These are phyloP conservation scores for Aspergillus chevalieri DNA, from an alignment of 2,329 filamentous ascomycete species.

Conservation along the genomic window DNA sequence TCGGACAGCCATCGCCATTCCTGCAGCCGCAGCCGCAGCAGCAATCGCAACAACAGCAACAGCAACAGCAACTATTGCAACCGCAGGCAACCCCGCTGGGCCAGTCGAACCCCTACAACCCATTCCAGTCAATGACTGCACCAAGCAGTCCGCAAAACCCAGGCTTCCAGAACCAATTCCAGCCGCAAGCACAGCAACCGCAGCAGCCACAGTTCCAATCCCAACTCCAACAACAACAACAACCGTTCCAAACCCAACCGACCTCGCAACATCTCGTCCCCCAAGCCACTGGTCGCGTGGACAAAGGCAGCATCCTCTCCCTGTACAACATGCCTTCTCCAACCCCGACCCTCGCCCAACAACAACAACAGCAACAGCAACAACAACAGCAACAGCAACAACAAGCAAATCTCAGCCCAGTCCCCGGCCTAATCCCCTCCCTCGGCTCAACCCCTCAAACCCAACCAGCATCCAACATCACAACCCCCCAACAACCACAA, in stretches of 20 bases:
- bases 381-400: constrained; percentile 18
- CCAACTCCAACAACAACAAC: constrained; percentile 8
- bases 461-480: constrained; percentile 11
- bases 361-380: constrained; percentile 20
- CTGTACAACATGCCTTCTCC: constrained; percentile 41
- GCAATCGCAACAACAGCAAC: constrained; percentile 17
- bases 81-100: constrained; percentile 6
- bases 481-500: constrained; percentile 11
- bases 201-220: too few relatives aligned
- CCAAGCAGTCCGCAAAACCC: constrained; percentile 19
- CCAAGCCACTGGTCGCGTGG: constrained; percentile 39
- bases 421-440: constrained; percentile 14
- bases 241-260: constrained; percentile 7
- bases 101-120: constrained; percentile 23
- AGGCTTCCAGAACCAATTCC: constrained; percentile 21
- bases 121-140: constrained; percentile 26
- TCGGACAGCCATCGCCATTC: constrained; percentile 21
- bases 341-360: constrained; percentile 30
- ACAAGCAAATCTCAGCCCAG: constrained; percentile 13
- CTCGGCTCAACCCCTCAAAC: constrained; percentile 18
- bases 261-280: constrained; percentile 25
- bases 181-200: constrained; percentile 13
- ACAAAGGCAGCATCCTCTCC: constrained; percentile 43
- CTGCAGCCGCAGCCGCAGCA: constrained; percentile 21
- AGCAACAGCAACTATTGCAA: constrained; percentile 16